Percentiles rank a stretch among this genome's conserved stretches.
Evolutionary conservation across 164 flowering plant species (phyloP).

Genomic region (Annona cherimola): DNA sequence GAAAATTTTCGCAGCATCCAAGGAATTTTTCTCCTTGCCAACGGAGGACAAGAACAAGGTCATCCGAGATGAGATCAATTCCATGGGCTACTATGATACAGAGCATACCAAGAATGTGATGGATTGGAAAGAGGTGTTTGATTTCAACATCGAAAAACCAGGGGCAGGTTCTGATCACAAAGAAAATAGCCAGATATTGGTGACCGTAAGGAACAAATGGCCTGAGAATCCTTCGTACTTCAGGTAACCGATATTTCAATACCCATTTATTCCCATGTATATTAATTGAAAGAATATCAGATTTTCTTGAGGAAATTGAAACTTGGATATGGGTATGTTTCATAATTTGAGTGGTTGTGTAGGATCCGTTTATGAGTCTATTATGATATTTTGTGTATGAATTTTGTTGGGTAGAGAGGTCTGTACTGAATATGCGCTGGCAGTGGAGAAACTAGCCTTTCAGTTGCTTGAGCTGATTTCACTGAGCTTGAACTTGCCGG

Average conservation of each 20-base stretch:
- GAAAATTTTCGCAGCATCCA: constrained; percentile 24
- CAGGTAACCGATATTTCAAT: constrained; percentile 4
- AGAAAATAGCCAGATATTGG: constrained; percentile 17
- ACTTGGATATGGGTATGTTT: too few species aligned
- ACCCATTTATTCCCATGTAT: too few species aligned
- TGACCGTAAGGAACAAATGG: constrained; percentile 41
- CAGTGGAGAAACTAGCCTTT: constrained; percentile 22
- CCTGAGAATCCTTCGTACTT: constrained; percentile 16
- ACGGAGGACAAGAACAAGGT: constrained; percentile 53
- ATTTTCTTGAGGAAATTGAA: too few species aligned
- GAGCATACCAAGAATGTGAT: constrained; percentile 75
- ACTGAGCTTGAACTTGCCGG: constrained; percentile 25
- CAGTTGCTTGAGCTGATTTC: constrained; percentile 25
- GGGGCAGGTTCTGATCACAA: constrained; percentile 33
- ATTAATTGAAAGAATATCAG: too few species aligned
- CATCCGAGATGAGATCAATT: constrained; percentile 37
- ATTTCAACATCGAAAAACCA: constrained; percentile 30
- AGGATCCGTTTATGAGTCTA: not conserved
- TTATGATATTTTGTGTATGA: not conserved
- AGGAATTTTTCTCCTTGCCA: constrained; percentile 37
- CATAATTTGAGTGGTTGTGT: too few species aligned
- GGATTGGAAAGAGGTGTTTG: constrained; percentile 79
- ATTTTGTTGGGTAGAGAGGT: constrained; percentile 12
- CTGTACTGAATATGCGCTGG: constrained; percentile 20
- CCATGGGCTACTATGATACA: constrained; percentile 49